phyloP scores from a whole-genome alignment of 345 rosid species.

The Salix dunnii region DNA sequence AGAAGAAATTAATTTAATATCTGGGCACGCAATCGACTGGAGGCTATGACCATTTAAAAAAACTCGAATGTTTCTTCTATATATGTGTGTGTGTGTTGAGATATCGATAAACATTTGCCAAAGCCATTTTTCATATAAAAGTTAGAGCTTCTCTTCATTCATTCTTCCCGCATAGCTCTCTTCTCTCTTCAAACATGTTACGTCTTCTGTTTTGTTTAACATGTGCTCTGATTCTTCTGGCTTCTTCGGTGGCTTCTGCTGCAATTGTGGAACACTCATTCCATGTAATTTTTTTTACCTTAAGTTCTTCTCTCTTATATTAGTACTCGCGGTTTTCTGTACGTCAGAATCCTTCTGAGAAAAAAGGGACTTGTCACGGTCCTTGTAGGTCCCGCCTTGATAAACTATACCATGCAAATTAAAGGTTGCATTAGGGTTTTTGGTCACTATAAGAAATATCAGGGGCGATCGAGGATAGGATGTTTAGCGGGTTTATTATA shows the following conservation, averaged over 20 bases:
- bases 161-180: background rate
- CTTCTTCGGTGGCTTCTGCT: conserved; percentile 53
- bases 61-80: background rate
- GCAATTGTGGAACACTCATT: conserved; percentile 72
- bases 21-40: background rate
- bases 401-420: background rate
- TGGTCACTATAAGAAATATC: background rate
- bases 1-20: background rate
- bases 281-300: conserved; percentile 36
- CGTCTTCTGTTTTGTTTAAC: conserved; percentile 31
- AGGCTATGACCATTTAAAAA: background rate
- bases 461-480: background rate
- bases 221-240: conserved; percentile 33
- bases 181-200: conserved; percentile 26
- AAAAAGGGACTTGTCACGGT: background rate
- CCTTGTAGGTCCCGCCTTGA: background rate
- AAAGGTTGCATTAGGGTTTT: background rate
- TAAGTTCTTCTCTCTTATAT: background rate
- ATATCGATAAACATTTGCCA: background rate
- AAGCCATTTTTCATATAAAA: background rate
- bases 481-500: background rate
- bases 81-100: background rate
- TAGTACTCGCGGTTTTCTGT: background rate
- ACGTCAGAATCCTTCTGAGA: too few relatives aligned
- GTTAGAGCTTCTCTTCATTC: background rate